Base-by-base conservation (phyloP, 2,329 filamentous ascomycete species). In the Bipolaris oryzae region DNA sequence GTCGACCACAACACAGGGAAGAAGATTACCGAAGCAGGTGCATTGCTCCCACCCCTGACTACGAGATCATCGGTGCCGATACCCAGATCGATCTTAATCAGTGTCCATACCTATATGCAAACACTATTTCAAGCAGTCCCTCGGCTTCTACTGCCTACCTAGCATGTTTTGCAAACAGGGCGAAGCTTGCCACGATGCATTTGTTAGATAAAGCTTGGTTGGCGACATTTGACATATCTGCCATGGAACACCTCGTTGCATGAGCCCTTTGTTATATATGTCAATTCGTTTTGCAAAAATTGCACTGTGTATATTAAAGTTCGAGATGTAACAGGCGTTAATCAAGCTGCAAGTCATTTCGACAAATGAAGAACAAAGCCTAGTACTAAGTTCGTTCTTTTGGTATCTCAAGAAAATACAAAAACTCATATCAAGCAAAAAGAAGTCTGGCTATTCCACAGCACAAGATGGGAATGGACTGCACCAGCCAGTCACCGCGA, bases 1-100 rank as follows among this genome's bases (percentile, higher is more conserved):
- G 42, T 18, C 5, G 55, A 71, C 13, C 68, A 66, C 2, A 25
- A n/a, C 10, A 63, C 57, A 6, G 62, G 57, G 10, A 7, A 18
- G 6, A 42, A 28, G 28, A 25, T 48, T 1, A 28, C 28, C 7
- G 16, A 39, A 15, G 46, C 54, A 1, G 46, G 46, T 4, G 31
- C 25, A 7, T 25, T 54, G 4, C 50, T 49, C 3, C 25, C 28
- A 1, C 39, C 45, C 31, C 47, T 5, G 28, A 47, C 21, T 48
- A 50, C n/a, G 45, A 58, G 18, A 39, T 33, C n/a, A 54, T 65
- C 15, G 31, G 42, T 13, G 20, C 28, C 5, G 34, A 53, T 10
- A 10, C 35, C 2, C 28, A 39, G 18, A 28, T 38, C 31, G 37
- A 47, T 5, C 28, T 23, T 21, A 3, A 11, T 1, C 18, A 16